These are phyloP conservation scores for Microbotryum violaceum DNA, from an alignment of 1,284 basidiomycete genomes.

Conservation along the genomic window DNA sequence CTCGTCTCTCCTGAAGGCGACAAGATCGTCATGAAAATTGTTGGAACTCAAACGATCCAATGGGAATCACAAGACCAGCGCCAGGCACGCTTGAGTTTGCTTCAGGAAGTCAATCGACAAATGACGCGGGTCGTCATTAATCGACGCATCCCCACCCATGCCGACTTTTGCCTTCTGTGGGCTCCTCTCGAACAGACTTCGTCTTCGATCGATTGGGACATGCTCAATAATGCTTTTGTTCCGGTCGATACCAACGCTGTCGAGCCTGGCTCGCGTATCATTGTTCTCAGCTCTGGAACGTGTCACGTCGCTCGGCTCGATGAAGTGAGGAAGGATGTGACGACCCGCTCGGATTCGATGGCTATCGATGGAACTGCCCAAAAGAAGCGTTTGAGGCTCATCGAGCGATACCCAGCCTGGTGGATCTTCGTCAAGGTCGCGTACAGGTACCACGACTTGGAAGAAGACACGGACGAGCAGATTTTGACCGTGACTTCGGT, in stretches of 20 bases:
- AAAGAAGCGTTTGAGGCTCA: constrained; percentile 1
- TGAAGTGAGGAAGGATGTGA: constrained; percentile 10
- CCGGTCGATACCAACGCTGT: not conserved
- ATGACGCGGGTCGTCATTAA: constrained; percentile 20
- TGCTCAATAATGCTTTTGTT: constrained; percentile 10
- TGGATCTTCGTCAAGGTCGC: not conserved
- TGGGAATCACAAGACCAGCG: constrained; percentile 9
- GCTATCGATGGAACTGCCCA: not conserved
- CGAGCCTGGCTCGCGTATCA: constrained; percentile 2
- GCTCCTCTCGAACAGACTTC: constrained; percentile 1
- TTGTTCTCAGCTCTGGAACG: constrained; percentile 3
- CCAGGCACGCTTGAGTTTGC: constrained; percentile 1
- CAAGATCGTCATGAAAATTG: not conserved
- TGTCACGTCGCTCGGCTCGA: not conserved
- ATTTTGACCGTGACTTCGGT: too few species aligned
- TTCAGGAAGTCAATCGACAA: constrained; percentile 22
- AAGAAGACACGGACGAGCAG: too few species aligned
- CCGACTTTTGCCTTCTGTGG: constrained; percentile 16
- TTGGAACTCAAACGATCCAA: not conserved
- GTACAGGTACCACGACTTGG: not conserved
- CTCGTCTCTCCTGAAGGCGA: too few species aligned
- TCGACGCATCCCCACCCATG: constrained; percentile 10
- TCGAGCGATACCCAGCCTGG: constrained; percentile 7
- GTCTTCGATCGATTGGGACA: constrained; percentile 20
- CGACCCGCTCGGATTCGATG: not conserved